Evolutionary conservation across 495 filamentous ascomycete genomes (phyloP).

Genomic region (Diplogelasinospora grovesii): DNA sequence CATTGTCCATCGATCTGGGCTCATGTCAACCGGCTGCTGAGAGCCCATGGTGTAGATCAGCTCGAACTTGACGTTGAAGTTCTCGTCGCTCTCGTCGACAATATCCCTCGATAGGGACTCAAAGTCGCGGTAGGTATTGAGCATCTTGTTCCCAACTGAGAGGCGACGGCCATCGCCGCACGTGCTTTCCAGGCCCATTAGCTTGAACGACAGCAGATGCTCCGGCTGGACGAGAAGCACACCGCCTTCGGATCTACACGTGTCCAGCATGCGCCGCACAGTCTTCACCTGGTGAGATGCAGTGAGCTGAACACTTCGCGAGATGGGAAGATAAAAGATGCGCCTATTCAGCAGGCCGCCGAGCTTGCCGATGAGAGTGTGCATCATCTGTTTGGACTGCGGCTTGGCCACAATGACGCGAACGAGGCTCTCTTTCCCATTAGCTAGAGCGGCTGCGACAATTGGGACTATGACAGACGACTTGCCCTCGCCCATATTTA

Average conservation of each 20-base stretch:
- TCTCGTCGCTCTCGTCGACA: constrained; percentile 63
- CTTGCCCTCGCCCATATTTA: constrained; percentile 76
- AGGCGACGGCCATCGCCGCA: too few species aligned
- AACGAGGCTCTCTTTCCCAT: constrained; percentile 44
- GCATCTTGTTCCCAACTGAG: constrained; percentile 31
- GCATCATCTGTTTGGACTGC: constrained; percentile 54
- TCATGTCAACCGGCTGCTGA: constrained; percentile 48
- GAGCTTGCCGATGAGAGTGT: constrained; percentile 53
- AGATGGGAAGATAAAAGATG: constrained; percentile 58
- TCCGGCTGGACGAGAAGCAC: constrained; percentile 60
- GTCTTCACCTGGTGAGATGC: constrained; percentile 9
- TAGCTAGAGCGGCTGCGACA: constrained; percentile 48
- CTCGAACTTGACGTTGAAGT: constrained; percentile 53
- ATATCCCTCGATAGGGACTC: constrained; percentile 42
- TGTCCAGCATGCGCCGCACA: constrained; percentile 34
- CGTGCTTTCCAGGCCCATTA: constrained; percentile 51
- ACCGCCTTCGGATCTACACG: constrained; percentile 43
- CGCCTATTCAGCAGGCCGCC: constrained; percentile 53
- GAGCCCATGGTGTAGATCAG: constrained; percentile 63
- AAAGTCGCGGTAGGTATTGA: constrained; percentile 39
- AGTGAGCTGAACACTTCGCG: constrained; percentile 39
- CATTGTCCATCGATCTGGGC: constrained; percentile 52
- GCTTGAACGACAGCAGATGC: constrained; percentile 61
- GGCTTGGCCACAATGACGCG: constrained; percentile 59
- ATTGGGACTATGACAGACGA: constrained; percentile 64